Conservation (phyloP, 2,329 filamentous ascomycete genomes). For the Fusarium dlaminii region DNA sequence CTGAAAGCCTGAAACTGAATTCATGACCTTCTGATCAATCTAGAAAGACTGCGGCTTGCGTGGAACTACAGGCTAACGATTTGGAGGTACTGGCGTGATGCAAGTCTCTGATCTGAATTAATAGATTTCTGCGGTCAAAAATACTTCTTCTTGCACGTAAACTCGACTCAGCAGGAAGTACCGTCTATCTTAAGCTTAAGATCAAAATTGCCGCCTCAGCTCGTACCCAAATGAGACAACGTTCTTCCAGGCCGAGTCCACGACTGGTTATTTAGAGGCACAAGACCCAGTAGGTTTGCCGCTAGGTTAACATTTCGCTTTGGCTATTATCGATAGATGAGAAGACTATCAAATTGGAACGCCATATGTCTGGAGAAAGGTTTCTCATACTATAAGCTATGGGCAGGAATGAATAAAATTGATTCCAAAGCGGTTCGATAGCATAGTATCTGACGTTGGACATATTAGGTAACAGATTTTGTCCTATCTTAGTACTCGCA, state of each 20-base stretch:
- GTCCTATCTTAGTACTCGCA: too few species aligned
- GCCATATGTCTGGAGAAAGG: accelerated
- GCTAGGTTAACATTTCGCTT: not conserved
- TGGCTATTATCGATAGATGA: not conserved
- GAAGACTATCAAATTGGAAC: not conserved
- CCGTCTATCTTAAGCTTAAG: not conserved
- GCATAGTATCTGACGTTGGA: too few species aligned
- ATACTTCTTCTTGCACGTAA: not conserved
- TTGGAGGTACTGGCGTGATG: not conserved
- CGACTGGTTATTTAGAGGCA: too few species aligned
- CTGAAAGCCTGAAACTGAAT: not conserved
- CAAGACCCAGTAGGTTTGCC: not conserved
- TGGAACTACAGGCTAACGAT: not conserved
- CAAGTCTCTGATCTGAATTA: not conserved
- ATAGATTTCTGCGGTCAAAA: accelerated
- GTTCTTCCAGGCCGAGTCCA: accelerated
- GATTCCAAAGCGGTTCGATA: not conserved
- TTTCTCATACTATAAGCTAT: not conserved
- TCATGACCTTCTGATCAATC: not conserved
- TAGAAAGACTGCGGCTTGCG: not conserved
- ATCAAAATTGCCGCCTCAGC: not conserved
- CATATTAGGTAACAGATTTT: not conserved
- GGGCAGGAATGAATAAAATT: not conserved
- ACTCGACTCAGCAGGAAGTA: accelerated
- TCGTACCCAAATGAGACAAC: not conserved